Percentiles rank a stretch among this genome's conserved stretches.
phyloP scores from a whole-genome alignment of 2,329 filamentous ascomycete genomes.

The Monilinia fructicola region DNA sequence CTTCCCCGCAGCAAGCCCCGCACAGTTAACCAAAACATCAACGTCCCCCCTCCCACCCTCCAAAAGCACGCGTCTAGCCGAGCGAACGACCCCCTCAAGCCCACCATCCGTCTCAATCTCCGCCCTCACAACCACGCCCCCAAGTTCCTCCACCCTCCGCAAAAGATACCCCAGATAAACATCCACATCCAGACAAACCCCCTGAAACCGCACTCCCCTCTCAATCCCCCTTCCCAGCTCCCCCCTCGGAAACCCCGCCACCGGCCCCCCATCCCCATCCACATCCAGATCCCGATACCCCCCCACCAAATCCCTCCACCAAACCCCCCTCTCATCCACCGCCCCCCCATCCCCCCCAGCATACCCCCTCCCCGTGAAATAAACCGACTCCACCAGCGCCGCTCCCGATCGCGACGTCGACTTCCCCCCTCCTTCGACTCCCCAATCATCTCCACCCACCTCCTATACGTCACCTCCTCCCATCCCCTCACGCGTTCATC shows the following conservation, averaged over 20 bases:
- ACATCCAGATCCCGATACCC: background rate
- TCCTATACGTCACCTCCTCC: background rate
- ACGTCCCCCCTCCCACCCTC: background rate
- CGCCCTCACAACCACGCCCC: conserved; percentile 21
- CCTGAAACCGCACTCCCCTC: conserved; percentile 27
- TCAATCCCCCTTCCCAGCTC: conserved; percentile 13
- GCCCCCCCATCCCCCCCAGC: background rate
- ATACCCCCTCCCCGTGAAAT: too few species aligned
- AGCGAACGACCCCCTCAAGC: conserved; percentile 26
- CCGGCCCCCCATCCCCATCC: background rate
- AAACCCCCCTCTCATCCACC: background rate
- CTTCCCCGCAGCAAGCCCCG: conserved; percentile 44
- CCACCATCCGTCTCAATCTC: conserved; percentile 16
- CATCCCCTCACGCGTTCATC: conserved; percentile 24
- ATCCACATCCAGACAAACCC: conserved; percentile 29
- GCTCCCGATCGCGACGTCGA: too few species aligned
- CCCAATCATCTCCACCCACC: background rate
- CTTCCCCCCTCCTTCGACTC: background rate
- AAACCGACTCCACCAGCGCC: background rate
- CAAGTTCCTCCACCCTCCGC: conserved; percentile 27
- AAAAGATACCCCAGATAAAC: conserved; percentile 35
- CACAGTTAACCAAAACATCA: conserved; percentile 45
- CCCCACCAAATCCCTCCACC: background rate
- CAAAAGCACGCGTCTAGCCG: too few species aligned
- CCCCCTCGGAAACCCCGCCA: background rate